phyloP scores from a whole-genome alignment of 1,284 basidiomycete species.

The Tilletia setariae region DNA sequence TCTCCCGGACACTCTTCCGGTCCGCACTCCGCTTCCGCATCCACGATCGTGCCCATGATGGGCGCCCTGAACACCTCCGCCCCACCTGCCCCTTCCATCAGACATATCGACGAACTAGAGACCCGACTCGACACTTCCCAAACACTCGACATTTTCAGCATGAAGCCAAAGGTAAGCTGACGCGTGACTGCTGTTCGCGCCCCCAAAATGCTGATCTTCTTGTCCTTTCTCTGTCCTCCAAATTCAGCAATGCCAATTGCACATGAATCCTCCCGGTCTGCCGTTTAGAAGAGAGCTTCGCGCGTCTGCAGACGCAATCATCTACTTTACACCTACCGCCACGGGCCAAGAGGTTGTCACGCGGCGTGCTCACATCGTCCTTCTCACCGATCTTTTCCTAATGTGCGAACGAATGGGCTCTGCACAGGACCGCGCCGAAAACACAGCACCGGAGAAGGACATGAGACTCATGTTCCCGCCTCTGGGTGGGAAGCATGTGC shows the following conservation, averaged over 20 bases:
- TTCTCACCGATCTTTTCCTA: conserved; percentile 88
- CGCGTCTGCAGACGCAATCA: conserved; percentile 69
- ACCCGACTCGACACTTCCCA: conserved; percentile 71
- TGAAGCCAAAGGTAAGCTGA: conserved; percentile 75
- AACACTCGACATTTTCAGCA: conserved; percentile 90
- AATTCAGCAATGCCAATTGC: conserved; percentile 68
- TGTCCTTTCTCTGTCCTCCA: neutral
- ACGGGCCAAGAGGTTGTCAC: conserved; percentile 62
- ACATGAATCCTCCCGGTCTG: conserved; percentile 77
- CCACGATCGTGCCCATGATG: neutral
- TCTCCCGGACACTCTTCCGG: neutral
- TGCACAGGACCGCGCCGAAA: conserved; percentile 33
- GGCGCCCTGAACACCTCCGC: neutral
- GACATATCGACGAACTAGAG: conserved; percentile 68
- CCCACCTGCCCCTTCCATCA: neutral
- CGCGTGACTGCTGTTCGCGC: neutral
- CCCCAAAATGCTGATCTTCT: neutral
- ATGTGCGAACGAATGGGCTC: conserved; percentile 59
- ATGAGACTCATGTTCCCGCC: conserved; percentile 95
- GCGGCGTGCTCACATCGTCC: conserved; percentile 74
- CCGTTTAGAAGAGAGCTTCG: conserved; percentile 77
- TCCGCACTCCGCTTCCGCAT: neutral
- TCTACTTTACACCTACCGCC: conserved; percentile 74
- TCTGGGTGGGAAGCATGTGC: conserved; percentile 84
- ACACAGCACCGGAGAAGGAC: conserved; percentile 59